Conservation (phyloP, 2,329 filamentous ascomycete species). For the Clarireedia homoeocarpa region DNA sequence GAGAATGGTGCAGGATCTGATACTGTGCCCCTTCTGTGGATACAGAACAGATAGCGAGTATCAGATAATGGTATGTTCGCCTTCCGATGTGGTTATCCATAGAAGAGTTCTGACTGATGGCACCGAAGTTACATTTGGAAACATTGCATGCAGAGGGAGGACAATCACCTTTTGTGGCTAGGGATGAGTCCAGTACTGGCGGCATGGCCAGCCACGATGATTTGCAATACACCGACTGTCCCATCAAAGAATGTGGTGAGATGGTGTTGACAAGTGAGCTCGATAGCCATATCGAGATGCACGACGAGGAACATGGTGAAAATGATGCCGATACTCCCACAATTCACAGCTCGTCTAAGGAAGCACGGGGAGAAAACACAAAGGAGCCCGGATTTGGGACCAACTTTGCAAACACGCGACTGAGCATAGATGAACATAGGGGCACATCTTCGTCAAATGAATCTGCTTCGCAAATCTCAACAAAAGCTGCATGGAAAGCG, state of each 20-base stretch:
- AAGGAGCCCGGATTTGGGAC: conserved; percentile 4
- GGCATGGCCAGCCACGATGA: conserved; percentile 25
- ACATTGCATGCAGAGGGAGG: conserved; percentile 26
- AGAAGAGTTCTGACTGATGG: conserved; percentile 5
- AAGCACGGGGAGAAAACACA: neutral
- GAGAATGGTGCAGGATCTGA: neutral
- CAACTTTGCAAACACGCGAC: conserved; percentile 11
- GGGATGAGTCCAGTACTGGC: conserved; percentile 22
- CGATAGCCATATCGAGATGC: conserved; percentile 51
- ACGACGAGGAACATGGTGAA: conserved; percentile 29
- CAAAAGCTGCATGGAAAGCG: conserved; percentile 27
- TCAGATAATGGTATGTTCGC: conserved; percentile 31
- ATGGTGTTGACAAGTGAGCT: conserved; percentile 44
- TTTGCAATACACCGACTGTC: conserved; percentile 43
- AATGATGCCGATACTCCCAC: conserved; percentile 11
- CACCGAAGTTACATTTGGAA: conserved; percentile 27
- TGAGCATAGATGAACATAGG: conserved; percentile 18
- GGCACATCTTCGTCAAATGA: conserved; percentile 4
- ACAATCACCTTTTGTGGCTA: conserved; percentile 26
- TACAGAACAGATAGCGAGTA: conserved; percentile 30
- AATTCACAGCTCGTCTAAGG: neutral
- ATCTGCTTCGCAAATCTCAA: conserved; percentile 13
- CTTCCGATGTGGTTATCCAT: conserved; percentile 8
- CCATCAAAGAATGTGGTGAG: conserved; percentile 51
- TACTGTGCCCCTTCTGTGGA: conserved; percentile 35